Evolutionary conservation across 1,284 basidiomycete genomes (phyloP).

Genomic region (Cutaneotrichosporon sp.): DNA sequence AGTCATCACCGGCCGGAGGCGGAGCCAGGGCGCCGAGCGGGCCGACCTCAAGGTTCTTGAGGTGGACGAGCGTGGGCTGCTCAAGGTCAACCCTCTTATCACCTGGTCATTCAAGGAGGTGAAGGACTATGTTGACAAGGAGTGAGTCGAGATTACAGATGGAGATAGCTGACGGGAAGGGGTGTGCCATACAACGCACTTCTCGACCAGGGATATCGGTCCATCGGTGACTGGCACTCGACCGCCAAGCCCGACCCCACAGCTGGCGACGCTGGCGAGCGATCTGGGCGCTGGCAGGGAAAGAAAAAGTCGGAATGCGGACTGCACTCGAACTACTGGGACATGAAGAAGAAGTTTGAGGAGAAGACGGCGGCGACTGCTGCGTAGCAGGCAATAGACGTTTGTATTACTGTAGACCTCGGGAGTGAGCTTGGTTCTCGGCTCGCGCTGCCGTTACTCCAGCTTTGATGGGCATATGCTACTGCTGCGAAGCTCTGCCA

Average conservation of each 20-base stretch:
- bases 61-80: conserved; percentile 81
- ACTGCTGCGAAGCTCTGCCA: too few species aligned
- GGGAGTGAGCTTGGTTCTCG: too few species aligned
- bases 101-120: conserved; percentile 83
- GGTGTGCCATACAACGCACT: conserved; percentile 85
- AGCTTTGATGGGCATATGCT: too few species aligned
- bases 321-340: conserved; percentile 79
- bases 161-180: conserved; percentile 29
- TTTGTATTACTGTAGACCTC: too few species aligned
- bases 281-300: conserved; percentile 87
- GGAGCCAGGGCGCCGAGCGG: conserved; percentile 86
- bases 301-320: conserved; percentile 93
- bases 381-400: too few species aligned
- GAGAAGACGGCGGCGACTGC: too few species aligned
- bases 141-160: conserved; percentile 51
- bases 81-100: conserved; percentile 94
- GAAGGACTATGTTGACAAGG: conserved; percentile 75
- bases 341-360: conserved; percentile 49
- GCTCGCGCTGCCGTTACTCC: too few species aligned
- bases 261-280: conserved; percentile 63
- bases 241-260: conserved; percentile 62
- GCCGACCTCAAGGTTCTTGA: conserved; percentile 79
- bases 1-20: conserved; percentile 89
- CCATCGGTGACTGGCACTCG: conserved; percentile 96
- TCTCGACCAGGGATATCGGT: conserved; percentile 85